Evolutionary conservation across 2,329 filamentous ascomycete species (phyloP).

Genomic region (Epicoccum sorghinum): DNA sequence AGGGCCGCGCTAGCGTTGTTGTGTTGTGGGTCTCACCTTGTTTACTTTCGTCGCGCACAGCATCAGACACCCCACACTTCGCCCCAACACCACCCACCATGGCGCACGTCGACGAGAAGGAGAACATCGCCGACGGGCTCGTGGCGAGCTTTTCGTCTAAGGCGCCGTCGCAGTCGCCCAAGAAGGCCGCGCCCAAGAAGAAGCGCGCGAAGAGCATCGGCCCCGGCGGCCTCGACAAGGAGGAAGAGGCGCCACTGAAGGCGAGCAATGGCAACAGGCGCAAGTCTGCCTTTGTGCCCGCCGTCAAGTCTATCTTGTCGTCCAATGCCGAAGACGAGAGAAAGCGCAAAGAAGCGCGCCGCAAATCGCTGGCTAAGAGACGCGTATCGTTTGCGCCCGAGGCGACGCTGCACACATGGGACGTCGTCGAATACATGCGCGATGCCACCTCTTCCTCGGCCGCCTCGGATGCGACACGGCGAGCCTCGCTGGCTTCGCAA

Average conservation of each 20-base stretch:
- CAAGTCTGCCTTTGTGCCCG: conserved; percentile 61
- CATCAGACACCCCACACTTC: conserved; percentile 19
- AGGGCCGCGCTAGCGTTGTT: not conserved
- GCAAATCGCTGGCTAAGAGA: conserved; percentile 89
- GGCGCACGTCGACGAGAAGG: conserved; percentile 64
- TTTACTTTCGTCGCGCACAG: conserved; percentile 20
- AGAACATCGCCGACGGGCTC: conserved; percentile 65
- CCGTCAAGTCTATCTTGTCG: conserved; percentile 62
- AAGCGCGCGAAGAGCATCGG: conserved; percentile 92
- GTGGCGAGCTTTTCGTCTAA: conserved; percentile 35
- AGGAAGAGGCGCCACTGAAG: conserved; percentile 79
- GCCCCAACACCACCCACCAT: conserved; percentile 27
- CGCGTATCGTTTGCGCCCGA: conserved; percentile 97
- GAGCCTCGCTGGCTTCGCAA: conserved; percentile 67
- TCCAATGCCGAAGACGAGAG: conserved; percentile 62
- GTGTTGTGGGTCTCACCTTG: conserved; percentile 12
- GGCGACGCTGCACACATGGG: conserved; percentile 95
- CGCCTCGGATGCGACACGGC: conserved; percentile 75
- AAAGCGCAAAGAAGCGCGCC: conserved; percentile 81
- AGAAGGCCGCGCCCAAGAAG: conserved; percentile 33
- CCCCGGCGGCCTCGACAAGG: conserved; percentile 85
- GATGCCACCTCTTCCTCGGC: conserved; percentile 79
- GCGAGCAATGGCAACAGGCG: conserved; percentile 76
- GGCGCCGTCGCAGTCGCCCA: conserved; percentile 34
- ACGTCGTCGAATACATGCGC: conserved; percentile 86